A percentile compares a stretch with the other conserved stretches of the same genome.
Evolutionary conservation across 768 basidiomycete species (phyloP).

Genomic region (Mycena amicta): DNA sequence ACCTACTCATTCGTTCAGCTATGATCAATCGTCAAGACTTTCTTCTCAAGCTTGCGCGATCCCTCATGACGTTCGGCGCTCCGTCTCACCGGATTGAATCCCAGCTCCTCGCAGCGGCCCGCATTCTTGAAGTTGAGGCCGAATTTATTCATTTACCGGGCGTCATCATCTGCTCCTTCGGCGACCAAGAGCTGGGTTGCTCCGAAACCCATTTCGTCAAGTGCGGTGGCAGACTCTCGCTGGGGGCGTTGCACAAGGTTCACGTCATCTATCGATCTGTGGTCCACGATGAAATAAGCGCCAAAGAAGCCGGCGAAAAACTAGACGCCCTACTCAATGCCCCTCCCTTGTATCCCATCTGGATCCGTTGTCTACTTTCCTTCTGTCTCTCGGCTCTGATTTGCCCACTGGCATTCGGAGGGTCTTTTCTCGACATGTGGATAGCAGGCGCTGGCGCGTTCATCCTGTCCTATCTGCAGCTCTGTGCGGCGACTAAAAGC

Average conservation of each 20-base stretch:
- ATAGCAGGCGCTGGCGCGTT: conserved; percentile 73
- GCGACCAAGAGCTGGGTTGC: conserved; percentile 85
- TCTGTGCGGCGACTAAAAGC: conserved; percentile 73
- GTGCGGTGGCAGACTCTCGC: conserved; percentile 71
- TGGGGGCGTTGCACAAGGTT: conserved; percentile 83
- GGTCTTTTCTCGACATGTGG: conserved; percentile 84
- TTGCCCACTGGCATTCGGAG: conserved; percentile 84
- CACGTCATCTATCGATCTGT: conserved; percentile 85
- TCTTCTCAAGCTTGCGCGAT: conserved; percentile 80
- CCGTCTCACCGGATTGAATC: conserved; percentile 94
- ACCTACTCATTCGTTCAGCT: conserved; percentile 43
- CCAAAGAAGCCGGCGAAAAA: conserved; percentile 67
- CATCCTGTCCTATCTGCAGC: conserved; percentile 69
- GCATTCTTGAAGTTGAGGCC: conserved; percentile 87
- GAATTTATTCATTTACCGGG: conserved; percentile 87
- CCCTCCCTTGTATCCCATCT: conserved; percentile 63
- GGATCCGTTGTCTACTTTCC: conserved; percentile 66
- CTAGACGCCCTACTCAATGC: conserved; percentile 65
- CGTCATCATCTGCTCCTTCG: conserved; percentile 86
- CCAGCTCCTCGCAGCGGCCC: conserved; percentile 85
- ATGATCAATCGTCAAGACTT: conserved; percentile 84
- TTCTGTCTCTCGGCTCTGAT: conserved; percentile 76
- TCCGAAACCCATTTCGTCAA: conserved; percentile 91
- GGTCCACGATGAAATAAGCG: conserved; percentile 90
- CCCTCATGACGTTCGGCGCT: conserved; percentile 90